Evolutionary conservation across 2,329 filamentous ascomycete species (phyloP), one percentile per base, ranked within the genome.

Genomic region (Claviceps sp.): DNA sequence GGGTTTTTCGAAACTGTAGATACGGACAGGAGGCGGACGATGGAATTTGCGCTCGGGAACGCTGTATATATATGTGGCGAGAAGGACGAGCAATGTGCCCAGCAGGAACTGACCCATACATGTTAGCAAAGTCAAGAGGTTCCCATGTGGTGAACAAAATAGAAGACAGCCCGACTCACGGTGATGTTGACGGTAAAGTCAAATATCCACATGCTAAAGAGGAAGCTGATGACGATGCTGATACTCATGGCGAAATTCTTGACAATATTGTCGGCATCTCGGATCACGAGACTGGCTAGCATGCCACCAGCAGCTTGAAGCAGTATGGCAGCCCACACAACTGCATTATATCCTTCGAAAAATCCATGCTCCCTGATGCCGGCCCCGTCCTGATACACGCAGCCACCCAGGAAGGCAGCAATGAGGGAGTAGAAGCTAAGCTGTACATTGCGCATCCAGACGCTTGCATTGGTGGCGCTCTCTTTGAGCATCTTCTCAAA

Each of bases 401-500:
- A 84, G 1, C 91, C 93, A 50, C 95, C 76, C 52, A 97, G 81
- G 0, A 96, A 74, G 1, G 90, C 86, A 0, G 91, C 88, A 60
- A 96, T 91, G 1, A 97, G 74, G 1, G 90, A 95, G 71, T 95
- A 98, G 63, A 96, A 87, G 1, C 89, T 90, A 23, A 98, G 73
- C 66, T 98, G 93, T 46, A 96, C 85, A 64, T 97, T 98, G 55
- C 93, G 83, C 44, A 93, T 83, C 93, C 93, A 98, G 14, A 97
- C 76, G 0, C 88, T 91, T 5, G 83, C 83, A 47, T 82, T 77
- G 2, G 77, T 76, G 0, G 79, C 76, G n/a, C 86, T 85, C 57
- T 95, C 86, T 66, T 94, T 95, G 51, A 97, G 74, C 3, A 96
- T 82, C 68, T 94, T 96, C 66, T 97, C 87, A 57, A 91, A 90